Conservation (phyloP, 1,139 yeast genomes). For the Pichia cactophila region DNA sequence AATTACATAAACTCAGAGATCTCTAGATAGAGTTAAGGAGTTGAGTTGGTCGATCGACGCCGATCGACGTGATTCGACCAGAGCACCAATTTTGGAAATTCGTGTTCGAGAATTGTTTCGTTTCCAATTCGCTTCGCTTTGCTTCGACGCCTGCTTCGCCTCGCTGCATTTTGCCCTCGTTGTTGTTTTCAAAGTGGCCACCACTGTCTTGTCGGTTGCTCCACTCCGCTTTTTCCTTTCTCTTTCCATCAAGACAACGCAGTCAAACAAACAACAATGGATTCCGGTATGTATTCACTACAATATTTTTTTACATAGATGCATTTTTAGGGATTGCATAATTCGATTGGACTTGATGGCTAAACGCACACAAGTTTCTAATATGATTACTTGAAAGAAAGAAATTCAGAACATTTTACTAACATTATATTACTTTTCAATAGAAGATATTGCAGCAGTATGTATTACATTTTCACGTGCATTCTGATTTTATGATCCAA, state of each 20-base stretch:
- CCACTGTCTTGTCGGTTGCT: not conserved
- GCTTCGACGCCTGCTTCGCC: not conserved
- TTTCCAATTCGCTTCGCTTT: too few relatives aligned
- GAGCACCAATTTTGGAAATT: too few relatives aligned
- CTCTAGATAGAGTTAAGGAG: not conserved
- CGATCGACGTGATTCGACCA: too few relatives aligned
- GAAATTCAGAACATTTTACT: not conserved
- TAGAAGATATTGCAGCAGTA: constrained; percentile 34
- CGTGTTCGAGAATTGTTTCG: too few relatives aligned
- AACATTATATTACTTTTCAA: constrained; percentile 11
- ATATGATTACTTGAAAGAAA: too few relatives aligned
- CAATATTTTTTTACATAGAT: too few relatives aligned
- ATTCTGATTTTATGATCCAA: too few relatives aligned
- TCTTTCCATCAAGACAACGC: constrained; percentile 10
- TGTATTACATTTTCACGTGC: constrained; percentile 13
- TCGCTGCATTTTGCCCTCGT: not conserved
- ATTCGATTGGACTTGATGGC: too few relatives aligned
- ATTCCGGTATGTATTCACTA: constrained; percentile 29
- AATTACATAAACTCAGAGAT: too few relatives aligned
- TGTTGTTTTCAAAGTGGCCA: not conserved
- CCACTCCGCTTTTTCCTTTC: not conserved
- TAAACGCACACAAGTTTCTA: too few relatives aligned
- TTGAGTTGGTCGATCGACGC: too few relatives aligned
- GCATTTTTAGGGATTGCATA: too few relatives aligned
- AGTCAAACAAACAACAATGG: constrained; percentile 20